Base-by-base conservation (phyloP, 2,329 filamentous ascomycete species). In the Calycina marina region DNA sequence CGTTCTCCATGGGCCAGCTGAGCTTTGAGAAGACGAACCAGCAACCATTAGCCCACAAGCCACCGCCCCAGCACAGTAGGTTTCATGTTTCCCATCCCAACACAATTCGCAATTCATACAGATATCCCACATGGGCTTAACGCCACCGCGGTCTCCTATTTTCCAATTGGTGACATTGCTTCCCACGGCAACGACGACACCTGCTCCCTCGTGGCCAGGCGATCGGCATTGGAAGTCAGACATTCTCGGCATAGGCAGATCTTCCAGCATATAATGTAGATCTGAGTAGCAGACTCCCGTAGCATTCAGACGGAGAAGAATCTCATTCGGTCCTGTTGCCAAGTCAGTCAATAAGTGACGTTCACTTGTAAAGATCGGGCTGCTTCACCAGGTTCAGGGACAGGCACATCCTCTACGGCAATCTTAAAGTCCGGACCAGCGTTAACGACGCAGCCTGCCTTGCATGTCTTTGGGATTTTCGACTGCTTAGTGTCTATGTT, bases 241-340 rank as follows among this genome's bases (percentile, higher is more conserved):
- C 62, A 66, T 67, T n/a, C 53, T 51, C 0, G 60, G 59, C 0
- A 58, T 33, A 0, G 56, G 60, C 52, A 65, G 60, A 44, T 73
- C 68, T 34, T 62, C 61, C 29, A 63, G 39, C 64, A 71, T 69
- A 50, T 64, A 64, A 44, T 73, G 68, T 12, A 74, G 50, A 42
- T 74, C 69, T 18, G 59, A 62, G 38, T 64, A 61, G 53, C 69
- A 73, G 30, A 74, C 56, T 0, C 69, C 69, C 1, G 68, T 74
- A 15, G 58, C 59, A 36, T 72, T 73, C 32, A 74, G 56, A 32
- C 61, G 63, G 44, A 74, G 57, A 6, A 74, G 56, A 14, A 73
- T 52, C 37, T 74, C 67, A 30, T 69, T 57, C 0, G 38, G 43
- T 4, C 20, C 20, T 22, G n/a, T 9, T 8, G 20, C n/a, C n/a